These are phyloP conservation scores for Lepidium africanum DNA, from an alignment of 345 rosid species.

Conservation along the genomic window DNA sequence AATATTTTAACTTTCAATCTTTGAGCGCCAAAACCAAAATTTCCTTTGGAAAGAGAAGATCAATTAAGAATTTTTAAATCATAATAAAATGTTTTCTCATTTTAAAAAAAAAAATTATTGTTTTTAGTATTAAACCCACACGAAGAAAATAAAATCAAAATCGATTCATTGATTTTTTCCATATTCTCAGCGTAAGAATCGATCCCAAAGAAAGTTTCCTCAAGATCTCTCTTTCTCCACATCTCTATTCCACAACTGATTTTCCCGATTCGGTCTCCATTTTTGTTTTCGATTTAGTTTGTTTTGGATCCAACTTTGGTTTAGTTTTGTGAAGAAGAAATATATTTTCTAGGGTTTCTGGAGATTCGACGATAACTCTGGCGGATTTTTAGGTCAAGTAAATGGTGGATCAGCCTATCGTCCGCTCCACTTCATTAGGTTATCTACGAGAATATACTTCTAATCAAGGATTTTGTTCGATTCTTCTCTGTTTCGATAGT, in stretches of 20 bases:
- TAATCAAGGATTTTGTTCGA: constrained; percentile 8
- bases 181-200: constrained; percentile 19
- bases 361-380: constrained; percentile 29
- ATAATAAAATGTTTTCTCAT: neutral
- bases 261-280: neutral
- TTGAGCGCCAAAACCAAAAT: constrained; percentile 14
- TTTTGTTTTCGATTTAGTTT: neutral
- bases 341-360: constrained; percentile 13
- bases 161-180: constrained; percentile 8
- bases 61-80: neutral
- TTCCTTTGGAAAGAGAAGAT: neutral
- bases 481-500: constrained; percentile 23
- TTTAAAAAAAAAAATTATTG: neutral
- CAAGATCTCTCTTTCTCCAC: constrained; percentile 8
- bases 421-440: constrained; percentile 33
- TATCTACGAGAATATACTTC: neutral
- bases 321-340: neutral
- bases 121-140: neutral
- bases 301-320: neutral
- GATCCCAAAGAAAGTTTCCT: constrained; percentile 6
- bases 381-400: constrained; percentile 34
- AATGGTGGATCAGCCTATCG: constrained; percentile 73
- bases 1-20: neutral
- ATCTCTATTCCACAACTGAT: neutral
- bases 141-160: neutral